Conservation (phyloP, 768 basidiomycete species). For the Gloeophyllum trabeum region DNA sequence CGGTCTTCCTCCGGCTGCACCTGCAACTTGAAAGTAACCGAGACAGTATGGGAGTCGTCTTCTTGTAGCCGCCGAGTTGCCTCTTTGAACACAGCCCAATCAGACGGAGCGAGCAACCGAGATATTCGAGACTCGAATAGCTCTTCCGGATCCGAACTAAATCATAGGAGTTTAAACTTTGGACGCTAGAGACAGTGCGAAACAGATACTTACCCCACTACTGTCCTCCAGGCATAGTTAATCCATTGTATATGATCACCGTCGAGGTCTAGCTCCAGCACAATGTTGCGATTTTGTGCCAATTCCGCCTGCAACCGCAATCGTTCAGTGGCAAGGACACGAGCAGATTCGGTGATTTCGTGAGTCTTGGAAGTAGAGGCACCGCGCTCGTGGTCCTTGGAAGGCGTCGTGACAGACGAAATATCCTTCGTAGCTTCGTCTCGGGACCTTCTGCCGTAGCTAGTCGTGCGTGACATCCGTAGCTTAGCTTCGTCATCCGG, state of each 20-base stretch:
- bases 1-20: slow-evolving; percentile 53
- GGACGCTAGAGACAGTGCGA: slow-evolving; percentile 2
- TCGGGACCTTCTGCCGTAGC: slow-evolving; percentile 41
- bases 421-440: slow-evolving; percentile 47
- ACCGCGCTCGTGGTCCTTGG: slow-evolving; percentile 3
- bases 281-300: slow-evolving; percentile 91
- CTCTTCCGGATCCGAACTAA: slow-evolving; percentile 73
- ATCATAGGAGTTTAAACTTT: slow-evolving; percentile 1
- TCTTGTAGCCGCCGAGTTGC: slow-evolving; percentile 78
- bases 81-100: slow-evolving; percentile 76
- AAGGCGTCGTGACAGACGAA: slow-evolving; percentile 15
- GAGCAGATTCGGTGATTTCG: slow-evolving; percentile 62
- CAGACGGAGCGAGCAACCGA: slow-evolving; percentile 63
- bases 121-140: slow-evolving; percentile 76
- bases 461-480: slow-evolving; percentile 36
- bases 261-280: slow-evolving; percentile 88
- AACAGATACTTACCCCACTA: slow-evolving; percentile 61
- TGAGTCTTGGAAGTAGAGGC: slow-evolving; percentile 29
- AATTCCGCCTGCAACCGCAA: slow-evolving; percentile 86
- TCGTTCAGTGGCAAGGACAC: slow-evolving; percentile 81
- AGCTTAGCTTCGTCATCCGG: slow-evolving; percentile 41
- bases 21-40: slow-evolving; percentile 81
- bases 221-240: slow-evolving; percentile 90
- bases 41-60: slow-evolving; percentile 91
- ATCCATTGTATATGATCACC: slow-evolving; percentile 94